Conservation (phyloP, 2,329 filamentous ascomycete genomes). For the Neophaeococcomyces mojaviensis region DNA sequence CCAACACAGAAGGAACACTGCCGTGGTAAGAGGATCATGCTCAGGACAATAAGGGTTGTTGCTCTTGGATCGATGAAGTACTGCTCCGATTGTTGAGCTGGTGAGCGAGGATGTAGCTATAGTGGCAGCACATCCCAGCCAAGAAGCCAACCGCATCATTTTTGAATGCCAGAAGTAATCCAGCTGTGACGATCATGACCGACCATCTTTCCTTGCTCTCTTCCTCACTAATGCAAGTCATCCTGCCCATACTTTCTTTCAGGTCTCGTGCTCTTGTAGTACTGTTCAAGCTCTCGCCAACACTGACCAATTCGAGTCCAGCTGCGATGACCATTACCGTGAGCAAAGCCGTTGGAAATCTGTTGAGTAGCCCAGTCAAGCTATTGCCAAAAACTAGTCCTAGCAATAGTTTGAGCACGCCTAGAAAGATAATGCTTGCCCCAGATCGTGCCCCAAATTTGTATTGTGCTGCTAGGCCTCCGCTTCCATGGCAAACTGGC, state of each 20-base stretch:
- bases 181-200: constrained; percentile 83
- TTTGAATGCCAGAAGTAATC: constrained; percentile 72
- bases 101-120: constrained; percentile 46
- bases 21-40: constrained; percentile 18
- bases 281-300: constrained; percentile 71
- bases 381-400: constrained; percentile 68
- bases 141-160: constrained; percentile 86
- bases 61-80: constrained; percentile 8
- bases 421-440: constrained; percentile 72
- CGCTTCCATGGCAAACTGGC: constrained; percentile 91
- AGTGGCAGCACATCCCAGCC: constrained; percentile 73
- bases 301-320: constrained; percentile 77
- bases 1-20: constrained; percentile 13
- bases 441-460: constrained; percentile 87
- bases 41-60: constrained; percentile 11
- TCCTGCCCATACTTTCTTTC: constrained; percentile 27
- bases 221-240: constrained; percentile 40
- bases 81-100: not conserved
- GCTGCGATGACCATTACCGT: constrained; percentile 87
- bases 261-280: constrained; percentile 59
- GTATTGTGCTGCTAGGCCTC: constrained; percentile 82
- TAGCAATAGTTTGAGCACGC: constrained; percentile 63
- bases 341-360: constrained; percentile 69
- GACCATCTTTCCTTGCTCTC: constrained; percentile 72
- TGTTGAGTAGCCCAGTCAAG: constrained; percentile 61